Conservation (phyloP, 306 rosid species). For the Lathyrus tuberosus region DNA sequence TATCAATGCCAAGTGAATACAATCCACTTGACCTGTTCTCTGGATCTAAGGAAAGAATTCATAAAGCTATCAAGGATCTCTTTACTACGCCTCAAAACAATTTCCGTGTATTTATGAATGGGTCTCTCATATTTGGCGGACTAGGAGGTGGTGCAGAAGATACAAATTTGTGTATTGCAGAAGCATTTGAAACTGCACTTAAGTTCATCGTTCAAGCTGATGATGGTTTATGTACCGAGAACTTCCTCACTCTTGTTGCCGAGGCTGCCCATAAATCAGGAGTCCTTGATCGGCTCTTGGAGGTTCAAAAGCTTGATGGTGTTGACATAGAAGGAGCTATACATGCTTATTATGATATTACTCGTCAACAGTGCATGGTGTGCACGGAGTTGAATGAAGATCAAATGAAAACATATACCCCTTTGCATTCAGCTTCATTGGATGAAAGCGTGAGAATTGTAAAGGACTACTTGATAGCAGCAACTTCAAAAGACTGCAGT, state of each 20-base stretch:
- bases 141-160: constrained; percentile 73
- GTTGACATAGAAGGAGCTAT: constrained; percentile 93
- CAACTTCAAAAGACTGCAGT: constrained; percentile 95
- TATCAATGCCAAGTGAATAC: constrained; percentile 72
- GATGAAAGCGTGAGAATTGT: constrained; percentile 81
- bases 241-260: constrained; percentile 72
- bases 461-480: constrained; percentile 76
- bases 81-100: constrained; percentile 89
- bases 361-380: constrained; percentile 66
- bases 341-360: constrained; percentile 82
- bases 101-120: constrained; percentile 85
- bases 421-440: constrained; percentile 76
- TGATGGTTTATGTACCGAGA: constrained; percentile 58
- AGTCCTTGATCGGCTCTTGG: constrained; percentile 69
- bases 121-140: constrained; percentile 82
- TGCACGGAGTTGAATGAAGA: constrained; percentile 64
- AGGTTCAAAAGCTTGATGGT: constrained; percentile 81
- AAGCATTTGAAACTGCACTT: constrained; percentile 84
- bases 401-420: constrained; percentile 45
- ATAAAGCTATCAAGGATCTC: constrained; percentile 78
- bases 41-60: constrained; percentile 75
- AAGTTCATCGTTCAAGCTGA: constrained; percentile 62
- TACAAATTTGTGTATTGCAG: constrained; percentile 55
- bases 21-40: constrained; percentile 90
- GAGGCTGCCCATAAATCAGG: constrained; percentile 66